Evolutionary conservation across 139 green algal species (phyloP), one percentile per base, ranked within the genome.

Genomic region (Coelastrella sp.): DNA sequence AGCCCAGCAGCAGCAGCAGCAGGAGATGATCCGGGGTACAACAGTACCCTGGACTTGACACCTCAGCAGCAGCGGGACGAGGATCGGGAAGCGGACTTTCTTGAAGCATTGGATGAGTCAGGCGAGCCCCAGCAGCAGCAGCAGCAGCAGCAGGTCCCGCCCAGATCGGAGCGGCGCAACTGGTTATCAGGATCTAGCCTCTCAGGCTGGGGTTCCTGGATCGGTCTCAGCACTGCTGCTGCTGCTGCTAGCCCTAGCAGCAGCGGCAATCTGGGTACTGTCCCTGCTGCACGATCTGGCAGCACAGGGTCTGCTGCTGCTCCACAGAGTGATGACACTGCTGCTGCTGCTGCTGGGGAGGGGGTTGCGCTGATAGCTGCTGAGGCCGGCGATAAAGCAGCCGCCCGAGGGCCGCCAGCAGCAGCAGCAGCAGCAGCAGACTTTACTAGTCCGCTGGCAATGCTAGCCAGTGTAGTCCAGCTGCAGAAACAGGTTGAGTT

Each of bases 401-500:
- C 13, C 20, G 17, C 16, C 20, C n/a, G 3, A 13, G 73, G 19
- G 11, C 14, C 16, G 16, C n/a, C 6, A 32, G 71, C 71, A 32
- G 77, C 56, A 66, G 54, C 54, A 68, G 79, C 16, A 10, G 17
- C 79, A 19, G 79, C 19, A 57, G 79, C 79, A 11, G 56, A 61
- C 54, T 54, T 65, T 20, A 75, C n/a, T 19, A 87, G 23, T 32
- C 81, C 81, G 13, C 32, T 87, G 16, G 81, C 81, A 20, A 14
- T 87, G 81, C 64, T 87, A 17, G 16, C 81, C 7, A 32, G 32
- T 57, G 81, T 74, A 5, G 61, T 87, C 23, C 81, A 87, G 23
- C 65, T 87, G 64, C 81, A 87, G 64, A 57, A 58, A 5, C 47
- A 78, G 47, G 22, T 65, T 22, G 81, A 87, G 81, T 64, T 77